Base-by-base conservation (phyloP, 108 stramenopile species). In the Aureococcus anophagefferens region DNA sequence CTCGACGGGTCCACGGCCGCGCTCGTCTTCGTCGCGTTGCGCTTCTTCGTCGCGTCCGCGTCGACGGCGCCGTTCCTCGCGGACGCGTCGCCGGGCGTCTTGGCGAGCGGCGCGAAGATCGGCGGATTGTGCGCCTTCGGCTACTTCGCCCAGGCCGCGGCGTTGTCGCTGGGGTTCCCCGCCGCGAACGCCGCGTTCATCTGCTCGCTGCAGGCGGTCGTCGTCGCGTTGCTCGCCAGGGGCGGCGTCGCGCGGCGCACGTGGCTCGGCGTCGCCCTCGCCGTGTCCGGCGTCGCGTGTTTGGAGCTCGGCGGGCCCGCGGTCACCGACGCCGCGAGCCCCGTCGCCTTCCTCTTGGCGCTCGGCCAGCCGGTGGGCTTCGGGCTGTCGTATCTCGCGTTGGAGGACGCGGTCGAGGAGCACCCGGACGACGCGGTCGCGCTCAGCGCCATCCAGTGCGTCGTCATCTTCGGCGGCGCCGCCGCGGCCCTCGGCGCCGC, bases 301-400 rank as follows among this genome's bases (percentile, higher is more conserved):
- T 86, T 89, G 28, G 88, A 86, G 14, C 83, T 89, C 73, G 82
- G 87, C 5, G 89, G 87, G 75, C 72, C 87, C 46, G 66, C 83
- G 64, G 87, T 86, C 33, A 85, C 83, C 9, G 86, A 77, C 33
- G 86, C 84, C 11, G 76, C 65, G 33, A 86, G 86, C 1, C 85
- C 83, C 13, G 71, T 84, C 33, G 89, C 87, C 0, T 87, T 88
- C 74, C 66, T 81, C 18, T 65, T 88, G 46, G 82, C 82, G 35
- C 84, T 90, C 77, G 82, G 86, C 0, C 89, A 90, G 72, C 89
- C 89, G 16, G 80, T 90, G 59, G 89, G 87, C 29, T 90, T 90
- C 64, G 89, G 89, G 7, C 81, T 86, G 81, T 87, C 85, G 21
- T 90, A 90, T 65, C 69, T 90, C 40, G 74, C 77, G 32, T 64